phyloP scores from a whole-genome alignment of 345 rosid genomes.

The Pelargonium nanum region DNA sequence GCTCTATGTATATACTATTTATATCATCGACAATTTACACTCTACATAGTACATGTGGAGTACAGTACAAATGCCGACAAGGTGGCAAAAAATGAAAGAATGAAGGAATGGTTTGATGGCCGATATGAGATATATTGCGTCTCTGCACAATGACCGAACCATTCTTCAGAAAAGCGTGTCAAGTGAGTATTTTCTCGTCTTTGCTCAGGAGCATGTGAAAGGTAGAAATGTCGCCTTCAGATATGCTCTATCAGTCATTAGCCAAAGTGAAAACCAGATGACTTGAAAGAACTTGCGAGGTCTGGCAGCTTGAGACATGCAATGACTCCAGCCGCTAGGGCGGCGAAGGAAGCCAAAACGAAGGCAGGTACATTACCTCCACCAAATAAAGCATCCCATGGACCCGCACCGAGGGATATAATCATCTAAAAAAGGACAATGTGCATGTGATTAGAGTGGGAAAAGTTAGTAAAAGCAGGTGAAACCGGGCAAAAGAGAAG shows the following conservation, averaged over 20 bases:
- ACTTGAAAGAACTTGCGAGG: constrained; percentile 48
- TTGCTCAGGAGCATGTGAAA: not conserved
- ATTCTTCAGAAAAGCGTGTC: too few species aligned
- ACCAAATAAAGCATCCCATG: constrained; percentile 92
- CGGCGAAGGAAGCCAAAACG: constrained; percentile 56
- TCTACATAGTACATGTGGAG: not conserved
- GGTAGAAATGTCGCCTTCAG: not conserved
- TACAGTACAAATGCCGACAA: too few species aligned
- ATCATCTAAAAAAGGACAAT: constrained; percentile 45
- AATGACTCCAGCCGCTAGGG: constrained; percentile 63
- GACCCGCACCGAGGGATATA: constrained; percentile 83
- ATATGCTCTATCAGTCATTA: constrained; percentile 10
- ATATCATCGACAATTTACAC: not conserved
- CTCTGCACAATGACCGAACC: too few species aligned
- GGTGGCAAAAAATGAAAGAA: not conserved
- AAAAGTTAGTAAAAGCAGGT: not conserved
- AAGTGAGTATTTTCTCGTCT: too few species aligned
- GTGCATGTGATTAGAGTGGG: constrained; percentile 7
- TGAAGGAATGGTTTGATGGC: too few species aligned
- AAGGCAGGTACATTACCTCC: constrained; percentile 97
- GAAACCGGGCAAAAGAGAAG: not conserved
- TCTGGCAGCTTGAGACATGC: constrained; percentile 61
- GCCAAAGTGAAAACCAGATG: constrained; percentile 79
- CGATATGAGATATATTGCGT: too few species aligned
- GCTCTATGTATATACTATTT: not conserved